Base-by-base conservation (phyloP, 225 moss, liverwort and hornwort species). In the Thuidium tamariscinum region DNA sequence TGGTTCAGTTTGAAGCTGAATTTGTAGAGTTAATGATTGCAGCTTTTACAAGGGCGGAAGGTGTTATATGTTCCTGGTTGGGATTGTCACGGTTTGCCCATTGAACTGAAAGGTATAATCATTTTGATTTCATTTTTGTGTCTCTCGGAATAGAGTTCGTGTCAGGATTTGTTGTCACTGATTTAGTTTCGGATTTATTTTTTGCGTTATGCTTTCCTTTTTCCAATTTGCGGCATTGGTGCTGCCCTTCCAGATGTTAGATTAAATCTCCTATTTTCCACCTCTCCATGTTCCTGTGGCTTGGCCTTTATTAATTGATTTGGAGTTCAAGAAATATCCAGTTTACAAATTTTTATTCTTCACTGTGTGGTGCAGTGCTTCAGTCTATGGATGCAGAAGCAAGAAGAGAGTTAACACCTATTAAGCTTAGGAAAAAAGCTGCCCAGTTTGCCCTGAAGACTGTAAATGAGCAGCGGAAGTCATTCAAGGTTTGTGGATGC, bases 61-160 rank as follows among this genome's bases (percentile, higher is more conserved):
- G 98, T 96, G 48, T 91, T 95, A 61, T 98, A 84, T 83, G 95
- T 98, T 39, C 98, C 98, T 83, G 98, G 98, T 78, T 98, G 98
- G 98, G 98, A 98, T 93, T 98, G 98, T 86, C 98, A 98, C 84
- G 98, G 98, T 76, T 89, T 98, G 66, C 98, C 98, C 41, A 98
- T 98, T 85, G 98, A 98, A 89, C 85, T 98, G 66, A 98, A 98
- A 87, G 97, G 97, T 97, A 89, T 82, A 63, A 44, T 48, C 44
- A 63, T 72, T 44, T 49, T 75, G 74, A 65, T 79, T 46, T 86
- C 46, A 76, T 83, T 61, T 22, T 30, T n/a, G 29, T 51, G 30
- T 73, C 64, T 75, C 20, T 83, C 13, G 74, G 79, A 76, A 30
- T 55, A 37, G 75, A 65, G 41, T 62, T 79, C 21, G 52, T 66